Percentiles rank a stretch among this genome's conserved stretches.
Evolutionary conservation across 768 basidiomycete species (phyloP).

Genomic region (Floccularia luteovirens): DNA sequence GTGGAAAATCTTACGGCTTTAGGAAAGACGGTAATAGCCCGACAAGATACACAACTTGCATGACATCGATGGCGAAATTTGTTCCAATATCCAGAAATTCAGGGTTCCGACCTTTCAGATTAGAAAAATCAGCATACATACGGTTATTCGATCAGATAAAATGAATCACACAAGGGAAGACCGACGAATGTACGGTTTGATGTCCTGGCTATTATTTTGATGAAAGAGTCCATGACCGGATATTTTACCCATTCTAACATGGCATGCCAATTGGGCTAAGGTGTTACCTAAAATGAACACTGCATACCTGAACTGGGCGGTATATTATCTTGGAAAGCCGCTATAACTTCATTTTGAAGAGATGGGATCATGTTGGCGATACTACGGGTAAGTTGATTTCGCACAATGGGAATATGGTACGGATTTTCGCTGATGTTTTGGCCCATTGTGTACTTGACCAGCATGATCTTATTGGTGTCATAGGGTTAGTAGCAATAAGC

Average conservation of each 20-base stretch:
- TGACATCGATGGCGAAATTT: conserved; percentile 19
- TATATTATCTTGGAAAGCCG: conserved; percentile 32
- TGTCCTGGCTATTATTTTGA: conserved; percentile 27
- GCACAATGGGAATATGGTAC: conserved; percentile 23
- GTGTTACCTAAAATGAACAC: neutral
- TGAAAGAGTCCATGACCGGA: conserved; percentile 14
- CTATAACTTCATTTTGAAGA: conserved; percentile 34
- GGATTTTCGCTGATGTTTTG: conserved; percentile 16
- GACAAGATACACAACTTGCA: conserved; percentile 11
- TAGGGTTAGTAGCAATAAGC: no score
- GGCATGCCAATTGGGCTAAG: neutral
- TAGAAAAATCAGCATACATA: neutral
- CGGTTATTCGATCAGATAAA: neutral
- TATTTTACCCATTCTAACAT: conserved; percentile 31
- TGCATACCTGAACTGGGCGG: conserved; percentile 17
- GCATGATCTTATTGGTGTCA: conserved; percentile 19
- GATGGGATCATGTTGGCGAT: conserved; percentile 27
- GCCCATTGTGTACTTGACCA: conserved; percentile 29
- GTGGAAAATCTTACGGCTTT: conserved; percentile 14
- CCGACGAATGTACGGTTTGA: conserved; percentile 44
- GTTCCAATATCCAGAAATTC: conserved; percentile 26
- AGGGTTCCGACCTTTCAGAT: conserved; percentile 25
- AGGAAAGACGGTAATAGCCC: conserved; percentile 21
- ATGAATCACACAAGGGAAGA: conserved; percentile 32
- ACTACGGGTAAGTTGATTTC: conserved; percentile 25